Evolutionary conservation across 2,329 filamentous ascomycete genomes (phyloP).

Genomic region (Aspergillus proliferans): DNA sequence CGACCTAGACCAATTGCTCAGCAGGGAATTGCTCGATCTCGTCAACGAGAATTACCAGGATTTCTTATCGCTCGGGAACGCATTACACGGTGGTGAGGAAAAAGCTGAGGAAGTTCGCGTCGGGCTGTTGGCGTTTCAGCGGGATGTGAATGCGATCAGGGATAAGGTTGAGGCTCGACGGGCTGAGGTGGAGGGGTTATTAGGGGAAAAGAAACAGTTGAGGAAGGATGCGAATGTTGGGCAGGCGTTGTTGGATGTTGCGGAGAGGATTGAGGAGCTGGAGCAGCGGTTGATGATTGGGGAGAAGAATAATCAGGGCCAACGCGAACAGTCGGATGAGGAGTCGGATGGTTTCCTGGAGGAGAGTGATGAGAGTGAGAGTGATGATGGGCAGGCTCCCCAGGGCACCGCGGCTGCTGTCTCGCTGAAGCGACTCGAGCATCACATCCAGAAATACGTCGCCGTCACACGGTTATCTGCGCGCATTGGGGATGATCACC

Average conservation of each 20-base stretch:
- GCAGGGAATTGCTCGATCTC: constrained; percentile 81
- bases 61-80: constrained; percentile 75
- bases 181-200: constrained; percentile 55
- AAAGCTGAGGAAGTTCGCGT: constrained; percentile 85
- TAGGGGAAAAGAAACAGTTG: constrained; percentile 62
- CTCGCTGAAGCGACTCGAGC: constrained; percentile 44
- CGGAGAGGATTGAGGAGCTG: constrained; percentile 51
- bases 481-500: constrained; percentile 52
- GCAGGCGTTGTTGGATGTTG: constrained; percentile 42
- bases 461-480: constrained; percentile 48
- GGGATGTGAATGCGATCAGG: constrained; percentile 72
- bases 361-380: constrained; percentile 29
- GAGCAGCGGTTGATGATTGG: constrained; percentile 65
- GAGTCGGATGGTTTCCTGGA: constrained; percentile 30
- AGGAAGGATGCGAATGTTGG: constrained; percentile 58
- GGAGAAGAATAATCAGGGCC: constrained; percentile 19
- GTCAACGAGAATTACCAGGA: constrained; percentile 94
- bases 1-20: constrained; percentile 70
- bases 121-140: constrained; percentile 74
- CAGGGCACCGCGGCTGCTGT: constrained; percentile 19
- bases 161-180: constrained; percentile 58
- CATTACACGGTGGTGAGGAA: constrained; percentile 81
- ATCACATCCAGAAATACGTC: constrained; percentile 54
- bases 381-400: constrained; percentile 17
- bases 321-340: constrained; percentile 18